Conservation (phyloP, 106 monocot species). For the Phalaenopsis equestris region DNA sequence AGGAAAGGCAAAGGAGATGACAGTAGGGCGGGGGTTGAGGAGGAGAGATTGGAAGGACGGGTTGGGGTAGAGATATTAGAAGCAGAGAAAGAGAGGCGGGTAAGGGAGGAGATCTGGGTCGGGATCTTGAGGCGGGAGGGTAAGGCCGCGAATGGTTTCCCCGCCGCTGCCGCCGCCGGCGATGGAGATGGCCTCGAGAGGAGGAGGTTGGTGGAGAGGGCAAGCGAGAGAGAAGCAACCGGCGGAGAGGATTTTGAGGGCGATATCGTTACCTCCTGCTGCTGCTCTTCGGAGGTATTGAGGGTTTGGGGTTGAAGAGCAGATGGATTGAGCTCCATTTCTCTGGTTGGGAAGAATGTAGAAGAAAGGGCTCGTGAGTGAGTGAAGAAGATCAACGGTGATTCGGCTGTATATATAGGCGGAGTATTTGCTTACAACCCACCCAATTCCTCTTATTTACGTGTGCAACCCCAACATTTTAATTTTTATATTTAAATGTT, state of each 20-base stretch:
- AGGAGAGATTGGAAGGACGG: conserved; percentile 6
- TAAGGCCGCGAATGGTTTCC: conserved; percentile 29
- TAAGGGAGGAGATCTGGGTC: conserved; percentile 36
- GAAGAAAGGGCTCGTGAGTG: background rate
- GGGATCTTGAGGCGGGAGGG: conserved; percentile 47
- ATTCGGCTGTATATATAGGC: too few species aligned
- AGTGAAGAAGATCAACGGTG: too few species aligned
- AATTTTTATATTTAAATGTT: too few species aligned
- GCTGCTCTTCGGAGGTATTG: background rate
- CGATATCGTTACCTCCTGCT: background rate
- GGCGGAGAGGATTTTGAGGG: conserved; percentile 16
- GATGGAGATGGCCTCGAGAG: conserved; percentile 5
- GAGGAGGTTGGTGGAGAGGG: conserved; percentile 16
- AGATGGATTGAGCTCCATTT: background rate
- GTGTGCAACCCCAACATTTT: too few species aligned
- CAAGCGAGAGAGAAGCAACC: conserved; percentile 24
- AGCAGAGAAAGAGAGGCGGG: conserved; percentile 16
- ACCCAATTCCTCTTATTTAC: too few species aligned
- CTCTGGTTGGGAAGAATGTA: background rate
- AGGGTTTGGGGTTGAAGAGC: background rate
- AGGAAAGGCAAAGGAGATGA: conserved; percentile 28
- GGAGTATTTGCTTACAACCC: too few species aligned
- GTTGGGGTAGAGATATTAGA: conserved; percentile 2
- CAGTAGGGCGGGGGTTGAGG: conserved; percentile 23
- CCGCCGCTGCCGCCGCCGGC: conserved; percentile 5